Base-by-base conservation (phyloP, 768 basidiomycete species). In the Russula emetica region DNA sequence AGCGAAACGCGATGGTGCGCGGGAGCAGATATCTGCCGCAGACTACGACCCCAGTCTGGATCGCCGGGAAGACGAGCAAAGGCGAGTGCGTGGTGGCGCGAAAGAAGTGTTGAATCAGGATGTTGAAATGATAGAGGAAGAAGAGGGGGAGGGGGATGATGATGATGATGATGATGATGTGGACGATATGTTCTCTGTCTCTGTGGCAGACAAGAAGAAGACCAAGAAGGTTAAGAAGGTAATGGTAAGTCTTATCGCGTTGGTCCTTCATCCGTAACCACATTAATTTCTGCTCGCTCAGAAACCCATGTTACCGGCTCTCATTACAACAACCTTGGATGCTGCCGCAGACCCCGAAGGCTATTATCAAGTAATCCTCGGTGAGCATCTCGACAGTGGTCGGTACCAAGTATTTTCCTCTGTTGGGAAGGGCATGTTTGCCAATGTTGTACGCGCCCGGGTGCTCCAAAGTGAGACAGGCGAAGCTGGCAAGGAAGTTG, bases 361-460 rank as follows among this genome's bases (percentile, higher is more conserved):
- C 0, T 98, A 98, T 74, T 99, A 98, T 72, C 85, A 86, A 62
- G 84, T 97, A 58, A 92, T 95, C 57, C 84, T 98, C 18, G 97
- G 96, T 50, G 97, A 99, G 75, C 87, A 93, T 63, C 80, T 99
- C 20, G 95, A 97, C 71, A 84, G 87, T 30, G 94, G 92, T 6
- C 84, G 90, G 47, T 99, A 98, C 72, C 93, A 97, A 73, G 93
- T 99, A 11, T 94, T 90, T 69, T 93, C 92, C 54, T 91, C 85
- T 54, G 80, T 98, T n/a, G 97, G 97, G 20, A 95, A 96, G 73
- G 97, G 97, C 54, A 99, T 99, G 96, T 99, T 98, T 73, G 94
- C 94, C 54, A 93, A 92, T 61, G 97, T 99, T 55, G 94, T 98
- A 30, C 84, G 91, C 52, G 96, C 95, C 10, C 85, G 92, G 36